Evolutionary conservation across 345 rosid genomes (phyloP).

Genomic region (Isatis tinctoria): DNA sequence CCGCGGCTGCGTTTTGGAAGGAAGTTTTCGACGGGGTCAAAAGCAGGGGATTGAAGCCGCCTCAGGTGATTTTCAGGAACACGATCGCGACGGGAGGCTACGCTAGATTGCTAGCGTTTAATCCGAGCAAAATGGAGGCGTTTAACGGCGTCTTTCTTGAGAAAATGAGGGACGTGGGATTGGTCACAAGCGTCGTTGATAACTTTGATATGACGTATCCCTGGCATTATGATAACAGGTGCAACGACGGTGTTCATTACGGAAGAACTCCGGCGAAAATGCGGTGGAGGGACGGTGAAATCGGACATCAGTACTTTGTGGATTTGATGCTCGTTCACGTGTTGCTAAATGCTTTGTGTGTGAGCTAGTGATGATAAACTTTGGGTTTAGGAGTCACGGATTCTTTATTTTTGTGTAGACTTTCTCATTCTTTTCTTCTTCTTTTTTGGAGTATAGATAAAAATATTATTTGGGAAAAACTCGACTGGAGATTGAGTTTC

Average conservation of each 20-base stretch:
- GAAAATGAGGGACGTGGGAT: constrained; percentile 55
- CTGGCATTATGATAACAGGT: constrained; percentile 90
- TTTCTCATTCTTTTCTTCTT: background rate
- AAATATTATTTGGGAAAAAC: constrained; percentile 10
- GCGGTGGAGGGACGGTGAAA: constrained; percentile 89
- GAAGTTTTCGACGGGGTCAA: constrained; percentile 55
- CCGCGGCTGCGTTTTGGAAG: constrained; percentile 73
- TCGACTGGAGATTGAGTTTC: constrained; percentile 5
- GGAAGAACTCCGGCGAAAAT: constrained; percentile 82
- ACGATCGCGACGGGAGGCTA: constrained; percentile 89
- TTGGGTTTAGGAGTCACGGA: constrained; percentile 17
- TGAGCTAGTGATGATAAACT: constrained; percentile 28
- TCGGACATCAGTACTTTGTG: constrained; percentile 97
- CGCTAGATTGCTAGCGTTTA: constrained; percentile 65
- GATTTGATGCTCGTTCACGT: constrained; percentile 91
- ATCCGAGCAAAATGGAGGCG: constrained; percentile 88
- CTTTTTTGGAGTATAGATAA: constrained; percentile 14
- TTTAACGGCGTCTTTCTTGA: constrained; percentile 71
- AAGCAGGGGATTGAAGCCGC: constrained; percentile 56
- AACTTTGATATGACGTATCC: constrained; percentile 90
- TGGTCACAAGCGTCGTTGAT: constrained; percentile 70
- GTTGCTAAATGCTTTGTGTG: constrained; percentile 70
- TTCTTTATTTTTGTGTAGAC: constrained; percentile 24
- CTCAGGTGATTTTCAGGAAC: constrained; percentile 60
- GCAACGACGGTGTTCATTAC: constrained; percentile 91